phyloP scores from a whole-genome alignment of 1,284 basidiomycete species.

The Exobasidium cylindrosporum region DNA sequence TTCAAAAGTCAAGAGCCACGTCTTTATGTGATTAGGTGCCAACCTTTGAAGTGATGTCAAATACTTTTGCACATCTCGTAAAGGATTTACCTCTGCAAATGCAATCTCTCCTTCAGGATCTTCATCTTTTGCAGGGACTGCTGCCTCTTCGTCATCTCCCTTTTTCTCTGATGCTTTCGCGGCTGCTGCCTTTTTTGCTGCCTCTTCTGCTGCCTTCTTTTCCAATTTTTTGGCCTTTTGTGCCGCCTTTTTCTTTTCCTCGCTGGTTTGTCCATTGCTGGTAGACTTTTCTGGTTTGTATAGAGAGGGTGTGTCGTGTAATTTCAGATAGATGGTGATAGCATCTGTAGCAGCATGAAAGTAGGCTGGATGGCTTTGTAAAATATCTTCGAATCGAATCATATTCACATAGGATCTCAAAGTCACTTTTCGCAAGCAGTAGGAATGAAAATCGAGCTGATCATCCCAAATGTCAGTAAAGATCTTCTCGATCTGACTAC shows the following conservation, averaged over 20 bases:
- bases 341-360: slow-evolving; percentile 71
- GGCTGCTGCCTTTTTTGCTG: slow-evolving; percentile 61
- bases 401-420: slow-evolving; percentile 77
- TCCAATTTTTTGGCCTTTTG: slow-evolving; percentile 77
- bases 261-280: slow-evolving; percentile 39
- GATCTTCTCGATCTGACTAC: slow-evolving; percentile 73
- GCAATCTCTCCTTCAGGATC: slow-evolving; percentile 45
- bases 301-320: slow-evolving; percentile 32
- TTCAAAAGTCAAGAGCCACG: slow-evolving; percentile 76
- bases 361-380: slow-evolving; percentile 74
- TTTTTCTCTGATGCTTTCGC: slow-evolving; percentile 5
- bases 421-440: slow-evolving; percentile 85
- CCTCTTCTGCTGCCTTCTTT: slow-evolving; percentile 59
- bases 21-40: slow-evolving; percentile 62
- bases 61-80: slow-evolving; percentile 74
- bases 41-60: slow-evolving; percentile 66
- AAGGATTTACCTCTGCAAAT: slow-evolving; percentile 56
- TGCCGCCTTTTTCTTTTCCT: slow-evolving; percentile 66
- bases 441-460: slow-evolving; percentile 97
- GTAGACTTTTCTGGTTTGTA: slow-evolving; percentile 48
- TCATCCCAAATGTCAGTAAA: slow-evolving; percentile 91
- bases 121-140: slow-evolving; percentile 22
- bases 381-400: slow-evolving; percentile 75
- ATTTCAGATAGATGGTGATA: slow-evolving; percentile 50
- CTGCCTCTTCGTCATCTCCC: slow-evolving; percentile 12